Base-by-base conservation (phyloP, 2,329 filamentous ascomycete species). In the Calonectria naviculata region DNA sequence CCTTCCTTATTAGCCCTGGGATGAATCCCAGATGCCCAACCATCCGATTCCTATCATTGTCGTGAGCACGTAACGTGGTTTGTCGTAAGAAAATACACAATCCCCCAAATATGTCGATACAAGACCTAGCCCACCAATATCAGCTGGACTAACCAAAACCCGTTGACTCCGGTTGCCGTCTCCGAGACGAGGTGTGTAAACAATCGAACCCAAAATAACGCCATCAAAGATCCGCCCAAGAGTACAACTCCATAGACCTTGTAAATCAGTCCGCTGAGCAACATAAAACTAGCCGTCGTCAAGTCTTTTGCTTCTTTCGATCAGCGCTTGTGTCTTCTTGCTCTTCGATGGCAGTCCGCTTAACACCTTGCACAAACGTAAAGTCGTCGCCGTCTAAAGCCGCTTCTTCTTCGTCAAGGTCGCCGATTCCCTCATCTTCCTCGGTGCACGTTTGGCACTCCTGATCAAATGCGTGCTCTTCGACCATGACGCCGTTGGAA, bases 391-490 rank as follows among this genome's bases (percentile, higher is more conserved):
- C 65, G 7, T 49, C 38, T 31, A 21, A 29, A 6, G n/a, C 34
- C 31, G n/a, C 31, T 36, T 58, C 52, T 21, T 21, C 8, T 21
- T 84, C 81, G 47, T 81, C 83, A 58, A 85, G 74, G 65, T 84
- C 84, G 38, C 81, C 85, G 56, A 87, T 80, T 12, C 83, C 84
- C 70, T 85, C 84, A 56, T 84, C 83, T 69, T 84, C 83, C 47
- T 84, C 83, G 54, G 80, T 74, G 67, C 86, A 88, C 17, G 78
- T 72, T 56, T 85, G 81, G 77, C 86, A 88, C 74, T 88, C 86
- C 70, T 87, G 86, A 73, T 87, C 85, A 70, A 87, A 87, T 3
- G 72, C 72, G 77, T 87, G 86, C 67, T 86, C 79, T 71, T 87
- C 85, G 42, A 81, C 74, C 44, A 81, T 75, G 34, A 86, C 80